phyloP scores from a whole-genome alignment of 2,329 filamentous ascomycete species.

The Ophiostoma angusticollis region DNA sequence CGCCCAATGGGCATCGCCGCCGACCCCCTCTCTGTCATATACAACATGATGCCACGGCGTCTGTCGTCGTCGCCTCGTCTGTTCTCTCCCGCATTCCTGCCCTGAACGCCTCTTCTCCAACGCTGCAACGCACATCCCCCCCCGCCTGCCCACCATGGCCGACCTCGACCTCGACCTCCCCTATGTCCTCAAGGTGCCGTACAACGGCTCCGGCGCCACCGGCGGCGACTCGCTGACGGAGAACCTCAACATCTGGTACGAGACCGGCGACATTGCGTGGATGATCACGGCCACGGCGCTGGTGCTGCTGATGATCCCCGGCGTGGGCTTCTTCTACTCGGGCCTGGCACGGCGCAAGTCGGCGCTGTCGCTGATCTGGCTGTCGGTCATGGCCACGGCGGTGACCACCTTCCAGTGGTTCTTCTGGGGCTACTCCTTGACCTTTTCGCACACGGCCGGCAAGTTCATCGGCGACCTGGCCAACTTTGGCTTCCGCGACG shows the following conservation, averaged over 20 bases:
- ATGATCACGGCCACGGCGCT: constrained; percentile 3
- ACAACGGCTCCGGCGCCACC: constrained; percentile 50
- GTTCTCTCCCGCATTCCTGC: too few species aligned
- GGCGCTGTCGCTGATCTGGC: constrained; percentile 79
- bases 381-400: constrained; percentile 74
- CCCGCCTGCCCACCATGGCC: constrained; percentile 18
- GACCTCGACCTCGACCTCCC: constrained; percentile 31
- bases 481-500: constrained; percentile 68
- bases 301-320: constrained; percentile 45
- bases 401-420: constrained; percentile 90
- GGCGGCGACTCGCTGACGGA: constrained; percentile 56
- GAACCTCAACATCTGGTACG: constrained; percentile 68
- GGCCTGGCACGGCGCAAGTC: constrained; percentile 81
- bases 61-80: too few species aligned
- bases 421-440: constrained; percentile 78
- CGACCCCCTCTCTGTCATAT: too few species aligned
- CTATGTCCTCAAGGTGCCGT: constrained; percentile 37
- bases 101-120: too few species aligned
- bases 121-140: too few species aligned
- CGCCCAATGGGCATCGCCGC: too few species aligned
- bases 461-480: constrained; percentile 64
- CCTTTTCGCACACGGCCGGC: constrained; percentile 66
- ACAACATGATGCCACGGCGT: too few species aligned
- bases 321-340: constrained; percentile 88
- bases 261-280: constrained; percentile 7